Evolutionary conservation across 768 basidiomycete species (phyloP), one percentile per base, ranked within the genome.

Genomic region (Mycena filopes): DNA sequence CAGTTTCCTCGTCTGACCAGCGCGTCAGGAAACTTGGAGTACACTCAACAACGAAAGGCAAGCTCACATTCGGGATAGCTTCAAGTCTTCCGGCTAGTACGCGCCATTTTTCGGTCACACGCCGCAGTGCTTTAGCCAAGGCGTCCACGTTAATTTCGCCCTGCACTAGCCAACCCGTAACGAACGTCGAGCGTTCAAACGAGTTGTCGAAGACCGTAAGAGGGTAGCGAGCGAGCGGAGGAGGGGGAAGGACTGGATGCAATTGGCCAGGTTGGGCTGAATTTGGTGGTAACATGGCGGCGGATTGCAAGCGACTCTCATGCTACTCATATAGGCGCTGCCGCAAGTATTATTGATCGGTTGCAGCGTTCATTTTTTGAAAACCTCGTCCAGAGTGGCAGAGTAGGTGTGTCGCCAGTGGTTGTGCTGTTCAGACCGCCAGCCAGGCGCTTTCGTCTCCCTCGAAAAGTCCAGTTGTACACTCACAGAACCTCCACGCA

Each of bases 121-220:
- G 71, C 7, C 66, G 56, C 58, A 83, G 69, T 10, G 80, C 80
- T 28, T 50, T 45, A 4, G 65, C 65, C 23, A 83, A 63, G 40
- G 73, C 74, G 26, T 73, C 60, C n/a, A 69, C 68, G 68, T 83
- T 77, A 48, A 83, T 73, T 26, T 66, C 72, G 10, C 82, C 82
- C 68, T 81, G 75, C 2, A 83, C 76, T 11, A 83, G 73, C 82
- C 82, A 83, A 18, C 80, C 82, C 21, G 80, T 82, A 20, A 80
- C 70, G 60, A 82, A 80, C 2, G 76, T 76, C 3, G 79, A 79
- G 7, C 51, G 57, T 54, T 70, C 57, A 47, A 67, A 64, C 1
- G 55, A 21, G 45, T 67, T 70, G 60, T 82, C 81, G 66, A 82
- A 79, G 16, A 73, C 71, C 8, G 80, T 80, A 20, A 83, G 73